phyloP scores from a whole-genome alignment of 2,329 filamentous ascomycete species.

The Cladophialophora chaetospira region DNA sequence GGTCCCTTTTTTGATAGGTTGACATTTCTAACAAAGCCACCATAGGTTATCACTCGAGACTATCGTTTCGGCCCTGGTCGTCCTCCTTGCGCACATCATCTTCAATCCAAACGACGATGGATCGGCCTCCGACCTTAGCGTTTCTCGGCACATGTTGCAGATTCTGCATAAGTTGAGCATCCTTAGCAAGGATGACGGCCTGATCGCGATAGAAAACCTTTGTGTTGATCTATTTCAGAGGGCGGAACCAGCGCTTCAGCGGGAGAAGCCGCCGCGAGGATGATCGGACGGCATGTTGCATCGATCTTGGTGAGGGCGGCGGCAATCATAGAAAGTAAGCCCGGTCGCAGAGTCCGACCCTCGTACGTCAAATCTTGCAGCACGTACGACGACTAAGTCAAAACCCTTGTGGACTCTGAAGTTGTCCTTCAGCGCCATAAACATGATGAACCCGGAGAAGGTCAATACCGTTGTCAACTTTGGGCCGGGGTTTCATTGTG shows the following conservation, averaged over 20 bases:
- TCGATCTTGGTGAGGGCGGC: too few species aligned
- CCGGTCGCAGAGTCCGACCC: too few species aligned
- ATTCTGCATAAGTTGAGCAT: conserved; percentile 43
- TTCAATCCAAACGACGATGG: conserved; percentile 81
- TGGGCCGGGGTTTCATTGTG: too few species aligned
- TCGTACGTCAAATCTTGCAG: too few species aligned
- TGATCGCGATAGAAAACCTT: conserved; percentile 78
- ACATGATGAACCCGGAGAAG: too few species aligned
- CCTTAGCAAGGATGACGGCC: conserved; percentile 88
- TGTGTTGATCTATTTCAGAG: conserved; percentile 22
- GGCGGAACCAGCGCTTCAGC: conserved; percentile 11
- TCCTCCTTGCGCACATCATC: conserved; percentile 89
- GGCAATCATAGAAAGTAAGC: too few species aligned
- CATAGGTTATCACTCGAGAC: conserved; percentile 87
- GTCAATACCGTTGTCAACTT: too few species aligned
- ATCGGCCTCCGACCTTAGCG: conserved; percentile 11
- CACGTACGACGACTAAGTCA: too few species aligned
- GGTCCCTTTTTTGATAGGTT: too few species aligned
- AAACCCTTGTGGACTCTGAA: too few species aligned
- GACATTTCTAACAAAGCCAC: background rate
- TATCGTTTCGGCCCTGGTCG: conserved; percentile 89
- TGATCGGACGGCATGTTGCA: background rate
- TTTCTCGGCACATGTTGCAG: conserved; percentile 13
- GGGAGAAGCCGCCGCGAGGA: background rate
- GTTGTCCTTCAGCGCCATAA: too few species aligned